Evolutionary conservation across 2,329 filamentous ascomycete species (phyloP), one percentile per base, ranked within the genome.

Genomic region (Diaporthe longicolla): DNA sequence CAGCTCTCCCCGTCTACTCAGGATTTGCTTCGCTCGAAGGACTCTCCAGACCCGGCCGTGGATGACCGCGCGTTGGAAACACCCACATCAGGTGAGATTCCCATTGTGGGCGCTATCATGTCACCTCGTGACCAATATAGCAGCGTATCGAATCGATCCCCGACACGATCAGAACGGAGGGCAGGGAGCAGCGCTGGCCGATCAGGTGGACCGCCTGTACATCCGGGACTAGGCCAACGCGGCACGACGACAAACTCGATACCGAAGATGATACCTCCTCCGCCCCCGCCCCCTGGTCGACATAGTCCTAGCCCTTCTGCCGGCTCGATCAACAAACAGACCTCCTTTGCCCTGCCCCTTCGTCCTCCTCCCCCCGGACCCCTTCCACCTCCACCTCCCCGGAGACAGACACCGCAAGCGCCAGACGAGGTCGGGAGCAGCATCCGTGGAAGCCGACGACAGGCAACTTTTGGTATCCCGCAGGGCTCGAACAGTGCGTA

Each of bases 1-100:
- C 92, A 94, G 79, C 87, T 94, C 55, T 94, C 93, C 15, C 94
- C 95, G 0, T 90, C 93, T 11, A 94, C 94, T 1, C 92, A 94
- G 80, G 93, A 94, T 15, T 88, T 96, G 45, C 88, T 95, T 63
- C 91, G 93, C 74, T 89, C 89, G 35, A 87, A 84, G 78, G 90
- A 92, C 78, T 92, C 90, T 15, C 89, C 91, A 9, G 90, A 85
- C 74, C 75, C 83, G 79, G 81, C 86, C 66, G 84, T 87, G 65
- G 84, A 85, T 61, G 86, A 86, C 71, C 83, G 85, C 73, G 84
- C 86, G 63, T 83, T 87, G 73, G 85, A 85, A 76, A 93, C 92
- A 24, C 92, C 93, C 43, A 93, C 92, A 15, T 93, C 92, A 71
- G 92, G 92, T 74, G 92, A 94, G 78, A 94, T 94, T 74, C 92